A percentile compares a stretch with the other conserved stretches of the same genome.
Evolutionary conservation across 768 basidiomycete species (phyloP).

Genomic region (Hysterangium stoloniferum): DNA sequence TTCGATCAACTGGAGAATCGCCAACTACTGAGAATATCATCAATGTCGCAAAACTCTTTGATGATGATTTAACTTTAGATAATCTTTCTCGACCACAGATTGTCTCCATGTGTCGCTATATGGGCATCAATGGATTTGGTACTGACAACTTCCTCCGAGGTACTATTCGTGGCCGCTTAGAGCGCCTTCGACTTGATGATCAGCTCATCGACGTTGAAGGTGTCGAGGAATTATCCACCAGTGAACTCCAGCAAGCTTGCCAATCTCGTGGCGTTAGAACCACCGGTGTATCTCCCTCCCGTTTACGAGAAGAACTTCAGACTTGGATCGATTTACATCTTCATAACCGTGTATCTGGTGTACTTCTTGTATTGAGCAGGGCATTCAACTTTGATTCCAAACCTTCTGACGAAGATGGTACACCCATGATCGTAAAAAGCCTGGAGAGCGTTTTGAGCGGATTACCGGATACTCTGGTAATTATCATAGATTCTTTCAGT

Average conservation of each 20-base stretch:
- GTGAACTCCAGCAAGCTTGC: slow-evolving; percentile 88
- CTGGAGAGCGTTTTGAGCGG: slow-evolving; percentile 87
- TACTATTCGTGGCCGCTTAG: slow-evolving; percentile 74
- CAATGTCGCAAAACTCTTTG: slow-evolving; percentile 93
- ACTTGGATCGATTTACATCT: slow-evolving; percentile 93
- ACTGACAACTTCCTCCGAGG: slow-evolving; percentile 98
- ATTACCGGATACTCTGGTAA: slow-evolving; percentile 90
- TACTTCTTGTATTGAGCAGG: slow-evolving; percentile 85
- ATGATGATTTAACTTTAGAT: slow-evolving; percentile 96
- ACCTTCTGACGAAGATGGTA: slow-evolving; percentile 71
- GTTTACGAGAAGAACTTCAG: slow-evolving; percentile 80
- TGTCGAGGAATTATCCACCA: slow-evolving; percentile 81
- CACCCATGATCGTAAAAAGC: slow-evolving; percentile 69
- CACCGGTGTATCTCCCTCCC: slow-evolving; percentile 75
- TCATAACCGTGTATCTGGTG: slow-evolving; percentile 86
- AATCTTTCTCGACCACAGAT: slow-evolving; percentile 97
- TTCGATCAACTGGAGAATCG: slow-evolving; percentile 90
- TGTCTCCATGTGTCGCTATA: slow-evolving; percentile 94
- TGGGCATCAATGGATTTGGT: slow-evolving; percentile 97
- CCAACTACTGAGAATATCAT: slow-evolving; percentile 85
- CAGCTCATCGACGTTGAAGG: slow-evolving; percentile 88
- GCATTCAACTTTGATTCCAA: slow-evolving; percentile 90
- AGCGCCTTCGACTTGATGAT: slow-evolving; percentile 84
- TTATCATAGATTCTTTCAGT: slow-evolving; percentile 13
- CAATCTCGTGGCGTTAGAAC: slow-evolving; percentile 93